Percentiles rank a stretch among this genome's conserved stretches.
phyloP scores from a whole-genome alignment of 73 alveolate genomes.

The Stentor roeselii region DNA sequence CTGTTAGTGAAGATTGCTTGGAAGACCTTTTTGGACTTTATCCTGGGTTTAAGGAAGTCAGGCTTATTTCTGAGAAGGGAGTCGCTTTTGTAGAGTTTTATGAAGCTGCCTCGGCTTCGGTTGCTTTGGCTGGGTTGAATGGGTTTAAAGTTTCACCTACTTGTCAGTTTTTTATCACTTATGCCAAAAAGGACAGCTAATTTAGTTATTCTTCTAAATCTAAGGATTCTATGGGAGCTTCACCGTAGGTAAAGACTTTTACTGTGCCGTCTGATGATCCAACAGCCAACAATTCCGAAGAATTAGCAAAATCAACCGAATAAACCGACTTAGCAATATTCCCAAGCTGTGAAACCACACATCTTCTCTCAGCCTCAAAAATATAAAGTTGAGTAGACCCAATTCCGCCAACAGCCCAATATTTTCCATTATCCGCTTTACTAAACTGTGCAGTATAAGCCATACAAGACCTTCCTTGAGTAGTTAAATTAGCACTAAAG shows the following conservation, averaged over 20 bases:
- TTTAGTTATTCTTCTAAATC: background rate
- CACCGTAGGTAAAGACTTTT: background rate
- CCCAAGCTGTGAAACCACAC: background rate
- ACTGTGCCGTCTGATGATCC: background rate
- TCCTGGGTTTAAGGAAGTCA: slow-evolving; percentile 47
- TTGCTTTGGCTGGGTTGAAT: slow-evolving; percentile 41
- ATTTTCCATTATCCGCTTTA: slow-evolving; percentile 31
- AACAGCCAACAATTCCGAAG: background rate
- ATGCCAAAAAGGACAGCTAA: background rate
- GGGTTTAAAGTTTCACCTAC: slow-evolving; percentile 30
- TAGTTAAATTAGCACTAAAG: background rate
- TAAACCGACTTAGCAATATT: background rate
- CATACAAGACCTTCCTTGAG: slow-evolving; percentile 37
- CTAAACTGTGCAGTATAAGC: slow-evolving; percentile 50
- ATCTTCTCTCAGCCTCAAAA: background rate
- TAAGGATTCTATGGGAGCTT: background rate
- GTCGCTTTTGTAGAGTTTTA: slow-evolving; percentile 47
- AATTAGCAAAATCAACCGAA: slow-evolving; percentile 13
- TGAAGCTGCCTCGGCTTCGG: slow-evolving; percentile 35
- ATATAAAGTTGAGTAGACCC: slow-evolving; percentile 11
- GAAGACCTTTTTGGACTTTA: slow-evolving; percentile 30
- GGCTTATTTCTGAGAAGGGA: slow-evolving; percentile 40
- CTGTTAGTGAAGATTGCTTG: background rate
- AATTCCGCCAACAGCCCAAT: slow-evolving; percentile 20
- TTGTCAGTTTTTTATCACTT: background rate